Evolutionary conservation across 169 alveolate species (phyloP), one percentile per base, ranked within the genome.

Genomic region (Babesia microti): DNA sequence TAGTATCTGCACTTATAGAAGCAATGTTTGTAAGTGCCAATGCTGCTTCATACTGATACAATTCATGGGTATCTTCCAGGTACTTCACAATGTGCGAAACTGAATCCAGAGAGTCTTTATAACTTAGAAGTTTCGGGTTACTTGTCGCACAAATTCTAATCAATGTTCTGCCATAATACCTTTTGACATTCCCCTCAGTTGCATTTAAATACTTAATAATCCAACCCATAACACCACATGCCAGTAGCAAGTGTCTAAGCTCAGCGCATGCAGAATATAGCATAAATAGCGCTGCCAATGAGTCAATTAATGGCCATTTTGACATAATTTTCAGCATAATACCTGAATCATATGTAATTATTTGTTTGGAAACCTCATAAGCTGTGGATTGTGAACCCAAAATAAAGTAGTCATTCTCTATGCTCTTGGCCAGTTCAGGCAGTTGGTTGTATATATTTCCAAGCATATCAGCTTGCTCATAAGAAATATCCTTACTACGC

Each of bases 41-140:
- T 0, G 70, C 68, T 0, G 76, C 53, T 39, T 65, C 76, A 34
- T 54, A 65, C 44, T 65, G 76, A 18, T 48, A 49, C 32, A 65
- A 42, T 22, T 65, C 76, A 29, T 32, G 30, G n/a, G 34, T 50
- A 15, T 54, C 68, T 4, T 39, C 43, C 17, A 65, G 51, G 27
- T 54, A 51, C 34, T 55, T 55, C 41, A 65, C 47, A 49, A 65
- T 29, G 22, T 61, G 76, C 32, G 48, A 36, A 4, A 40, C 30
- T 7, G 76, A 34, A 33, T 65, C 70, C 2, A 26, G 63, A 17
- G 65, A 61, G 40, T 65, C 76, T 14, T 47, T 39, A 24, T 51
- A 65, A 32, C 40, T 14, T 7, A 65, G 58, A 11, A 27, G 46
- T 32, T 37, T 28, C 12, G 76, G 76, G 29, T 42, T 42, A n/a